Base-by-base conservation (phyloP, 371 early-diverging fungal genomes). In the Mucor velutinosus region DNA sequence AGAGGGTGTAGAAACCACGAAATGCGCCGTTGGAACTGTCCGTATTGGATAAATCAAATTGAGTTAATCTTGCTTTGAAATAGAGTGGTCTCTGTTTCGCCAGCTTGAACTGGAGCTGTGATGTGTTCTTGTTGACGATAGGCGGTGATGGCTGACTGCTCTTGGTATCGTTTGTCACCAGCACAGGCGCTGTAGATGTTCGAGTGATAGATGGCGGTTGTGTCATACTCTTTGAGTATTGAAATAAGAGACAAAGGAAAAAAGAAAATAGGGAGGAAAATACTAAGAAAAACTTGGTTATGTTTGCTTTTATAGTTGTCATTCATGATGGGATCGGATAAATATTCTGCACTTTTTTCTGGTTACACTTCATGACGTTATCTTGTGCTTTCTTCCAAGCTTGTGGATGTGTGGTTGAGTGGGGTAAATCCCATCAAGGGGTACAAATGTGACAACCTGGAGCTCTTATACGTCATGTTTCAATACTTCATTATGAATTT, bases 1-100 rank as follows among this genome's bases (percentile, higher is more conserved):
- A 97, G 10, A 97, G 81, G 0, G 92, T 92, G 67, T 94, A 93
- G 65, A 97, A 95, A 1, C 98, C 97, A n/a, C 94, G 87, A 75
- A 89, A 88, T 8, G 85, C 76, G 58, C 84, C 84, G 39, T 86
- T 82, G 7, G 76, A 77, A 3, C 75, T 73, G 17, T 81, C 79
- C 39, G 81, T 74, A 47, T 81, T 78, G 5, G 82, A 72, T 19
- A 77, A 58, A 66, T 84, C 84, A 64, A 84, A 79, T 56, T 76
- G 76, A 12, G 82, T 73, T 45, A 73, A 60, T 12, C 84, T 76
- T 43, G 82, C 74, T 71, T 75, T 76, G 65, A 84, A 84, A 1
- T 69, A 8, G 15, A 77, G 64, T 10, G 70, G 76, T 6, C 77
- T 55, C 59, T 76, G 67, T 49, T 71, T 76, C 17, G 58, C 14